These are phyloP conservation scores for Teratosphaeria gauchensis DNA, from an alignment of 2,329 filamentous ascomycete species.

Conservation along the genomic window DNA sequence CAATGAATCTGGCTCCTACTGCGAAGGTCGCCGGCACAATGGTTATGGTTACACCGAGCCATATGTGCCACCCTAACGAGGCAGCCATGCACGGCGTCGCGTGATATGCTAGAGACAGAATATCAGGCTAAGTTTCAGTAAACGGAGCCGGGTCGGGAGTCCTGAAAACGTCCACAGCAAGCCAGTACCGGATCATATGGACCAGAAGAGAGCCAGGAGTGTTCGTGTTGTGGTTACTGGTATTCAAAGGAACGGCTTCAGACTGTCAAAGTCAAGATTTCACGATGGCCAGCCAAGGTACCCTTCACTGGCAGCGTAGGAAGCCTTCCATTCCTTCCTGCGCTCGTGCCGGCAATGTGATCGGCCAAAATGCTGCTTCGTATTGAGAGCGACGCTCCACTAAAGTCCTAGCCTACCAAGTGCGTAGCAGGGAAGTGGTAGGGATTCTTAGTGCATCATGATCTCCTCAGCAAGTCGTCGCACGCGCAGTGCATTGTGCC, in stretches of 20 bases:
- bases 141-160: not conserved
- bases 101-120: not conserved
- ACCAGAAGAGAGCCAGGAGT: not conserved
- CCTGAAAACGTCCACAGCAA: not conserved
- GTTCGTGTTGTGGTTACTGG: not conserved
- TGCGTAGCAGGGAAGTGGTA: not conserved
- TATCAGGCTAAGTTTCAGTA: not conserved
- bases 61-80: not conserved
- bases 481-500: not conserved
- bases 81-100: not conserved
- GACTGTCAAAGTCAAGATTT: not conserved
- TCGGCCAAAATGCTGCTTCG: not conserved
- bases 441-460: not conserved
- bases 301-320: not conserved
- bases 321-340: not conserved
- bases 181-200: not conserved
- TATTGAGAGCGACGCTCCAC: not conserved
- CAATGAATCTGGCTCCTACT: not conserved
- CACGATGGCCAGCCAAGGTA: not conserved
- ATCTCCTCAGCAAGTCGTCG: not conserved
- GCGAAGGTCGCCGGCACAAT: not conserved
- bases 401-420: not conserved
- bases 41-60: not conserved
- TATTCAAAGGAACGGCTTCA: not conserved
- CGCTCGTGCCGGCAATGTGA: not conserved